Evolutionary conservation across 441 rosid species (phyloP).

Genomic region (Gossypium gossypioides): DNA sequence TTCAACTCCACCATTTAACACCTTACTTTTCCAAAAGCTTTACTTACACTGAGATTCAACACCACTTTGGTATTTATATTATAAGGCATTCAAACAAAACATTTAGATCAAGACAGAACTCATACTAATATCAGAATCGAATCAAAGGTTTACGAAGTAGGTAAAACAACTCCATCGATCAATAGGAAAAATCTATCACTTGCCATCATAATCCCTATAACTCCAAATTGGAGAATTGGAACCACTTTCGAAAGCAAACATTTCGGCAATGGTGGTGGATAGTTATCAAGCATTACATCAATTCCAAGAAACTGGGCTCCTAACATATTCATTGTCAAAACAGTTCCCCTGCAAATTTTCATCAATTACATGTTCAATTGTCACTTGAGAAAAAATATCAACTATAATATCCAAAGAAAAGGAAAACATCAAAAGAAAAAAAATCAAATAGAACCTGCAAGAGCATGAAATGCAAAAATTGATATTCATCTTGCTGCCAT

Average conservation of each 20-base stretch:
- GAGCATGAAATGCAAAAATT: slow-evolving; percentile 76
- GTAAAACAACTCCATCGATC: background rate
- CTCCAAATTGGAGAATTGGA: slow-evolving; percentile 72
- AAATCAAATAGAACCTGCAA: slow-evolving; percentile 30
- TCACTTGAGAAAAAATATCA: too few relatives aligned
- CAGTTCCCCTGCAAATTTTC: too few relatives aligned
- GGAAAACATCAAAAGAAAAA: background rate
- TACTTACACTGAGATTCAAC: too few relatives aligned
- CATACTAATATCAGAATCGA: background rate
- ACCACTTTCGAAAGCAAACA: slow-evolving; percentile 65
- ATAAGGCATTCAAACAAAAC: background rate
- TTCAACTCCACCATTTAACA: too few relatives aligned
- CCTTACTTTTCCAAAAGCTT: too few relatives aligned
- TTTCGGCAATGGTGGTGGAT: slow-evolving; percentile 76
- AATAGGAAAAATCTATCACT: slow-evolving; percentile 76
- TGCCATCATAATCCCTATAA: slow-evolving; percentile 62
- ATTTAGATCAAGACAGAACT: background rate
- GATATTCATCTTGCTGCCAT: slow-evolving; percentile 52
- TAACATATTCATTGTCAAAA: background rate
- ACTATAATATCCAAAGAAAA: background rate
- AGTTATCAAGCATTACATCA: slow-evolving; percentile 62
- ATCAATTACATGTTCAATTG: too few relatives aligned
- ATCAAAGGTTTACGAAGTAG: background rate
- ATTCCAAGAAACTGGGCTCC: slow-evolving; percentile 33
- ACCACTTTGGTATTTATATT: too few relatives aligned